phyloP scores from a whole-genome alignment of 2,329 filamentous ascomycete species.

The Cryphonectria parasitica region DNA sequence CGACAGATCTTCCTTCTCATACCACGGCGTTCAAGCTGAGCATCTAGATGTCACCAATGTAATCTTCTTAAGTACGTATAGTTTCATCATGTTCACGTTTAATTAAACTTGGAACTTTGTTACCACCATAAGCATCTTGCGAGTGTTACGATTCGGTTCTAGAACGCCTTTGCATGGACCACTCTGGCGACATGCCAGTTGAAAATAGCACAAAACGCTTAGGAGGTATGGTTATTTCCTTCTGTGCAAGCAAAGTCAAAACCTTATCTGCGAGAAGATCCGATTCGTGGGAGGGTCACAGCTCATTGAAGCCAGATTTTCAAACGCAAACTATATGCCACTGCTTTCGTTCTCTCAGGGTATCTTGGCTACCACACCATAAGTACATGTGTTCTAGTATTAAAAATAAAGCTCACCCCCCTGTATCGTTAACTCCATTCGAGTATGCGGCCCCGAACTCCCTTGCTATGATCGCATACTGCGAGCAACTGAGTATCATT shows the following conservation, averaged over 20 bases:
- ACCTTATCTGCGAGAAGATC: neutral
- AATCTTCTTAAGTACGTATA: neutral
- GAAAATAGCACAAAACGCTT: no score
- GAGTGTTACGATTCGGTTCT: neutral
- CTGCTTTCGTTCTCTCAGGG: neutral
- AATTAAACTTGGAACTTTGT: neutral
- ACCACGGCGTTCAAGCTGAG: neutral
- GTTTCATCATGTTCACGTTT: neutral
- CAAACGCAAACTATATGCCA: neutral
- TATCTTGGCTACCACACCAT: neutral
- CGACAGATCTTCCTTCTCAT: neutral
- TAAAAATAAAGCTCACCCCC: no score
- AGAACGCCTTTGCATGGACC: neutral
- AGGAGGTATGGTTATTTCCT: no score
- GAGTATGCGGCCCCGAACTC: slow-evolving; percentile 17
- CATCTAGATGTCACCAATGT: neutral
- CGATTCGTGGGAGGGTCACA: neutral
- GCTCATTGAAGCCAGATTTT: neutral
- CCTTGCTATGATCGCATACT: slow-evolving; percentile 24
- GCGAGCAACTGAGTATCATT: slow-evolving; percentile 21
- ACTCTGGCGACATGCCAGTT: neutral
- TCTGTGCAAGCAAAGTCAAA: no score
- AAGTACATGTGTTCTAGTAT: neutral
- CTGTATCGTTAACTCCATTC: neutral
- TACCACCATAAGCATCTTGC: neutral